Base-by-base conservation (phyloP, 441 rosid genomes). In the Eruca vesicaria region DNA sequence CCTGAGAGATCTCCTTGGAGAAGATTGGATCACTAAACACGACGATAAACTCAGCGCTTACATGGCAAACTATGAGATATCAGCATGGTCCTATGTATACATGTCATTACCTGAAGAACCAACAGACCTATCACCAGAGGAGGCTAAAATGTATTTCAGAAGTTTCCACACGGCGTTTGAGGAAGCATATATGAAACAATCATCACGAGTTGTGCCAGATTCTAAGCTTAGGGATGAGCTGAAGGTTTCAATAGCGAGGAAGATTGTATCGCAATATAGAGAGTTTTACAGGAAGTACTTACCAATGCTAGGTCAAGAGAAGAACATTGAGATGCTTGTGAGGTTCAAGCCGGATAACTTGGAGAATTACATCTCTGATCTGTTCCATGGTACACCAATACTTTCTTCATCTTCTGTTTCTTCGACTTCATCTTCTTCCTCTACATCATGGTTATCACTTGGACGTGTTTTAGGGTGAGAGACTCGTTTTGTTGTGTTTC, bases 51-150 rank as follows among this genome's bases (percentile, higher is more conserved):
- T 89, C 64, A 72, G 66, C 4, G 89, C 85, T 48, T 92, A 82
- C 66, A 82, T 85, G 1, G 82, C 69, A 4, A 90, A 80, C 57
- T 89, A 88, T 67, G 97, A 82, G 82, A 69, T 74, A 76, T 33
- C 91, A 50, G 97, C 87, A 16, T 94, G 99, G 98, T 84, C 82
- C 12, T 78, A 60, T 31, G 89, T 89, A 16, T 48, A 82, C 23
- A 55, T 69, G 26, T 78, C 88, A n/a, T 48, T 89, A 14, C 88
- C 90, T 48, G 90, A 81, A 65, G 80, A 71, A 65, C 69, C 84
- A 0, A 45, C 78, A 1, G 68, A n/a, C 20, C 32, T 84, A 8
- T 68, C 91, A 6, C 73, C 87, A 5, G 94, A 82, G 52, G 85
- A 73, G 9, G 91, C 79, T 0, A 86, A 79, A 69, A 81, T 81